Evolutionary conservation across 2,329 filamentous ascomycete species (phyloP), one percentile per base, ranked within the genome.

Genomic region (Claviceps quebecensis): DNA sequence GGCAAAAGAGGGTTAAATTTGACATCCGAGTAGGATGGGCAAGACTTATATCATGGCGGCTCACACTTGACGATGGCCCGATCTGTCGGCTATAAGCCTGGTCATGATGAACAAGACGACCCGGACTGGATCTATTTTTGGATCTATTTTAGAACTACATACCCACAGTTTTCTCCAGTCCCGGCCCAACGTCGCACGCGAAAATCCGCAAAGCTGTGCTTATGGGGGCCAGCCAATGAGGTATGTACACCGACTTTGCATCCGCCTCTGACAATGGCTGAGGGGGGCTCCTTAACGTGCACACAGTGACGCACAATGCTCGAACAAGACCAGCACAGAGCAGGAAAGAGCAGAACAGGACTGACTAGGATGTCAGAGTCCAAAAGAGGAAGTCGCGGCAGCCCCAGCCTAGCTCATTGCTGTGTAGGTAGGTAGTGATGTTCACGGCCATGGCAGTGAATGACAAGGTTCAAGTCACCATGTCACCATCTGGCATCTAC

Each of bases 21-120:
- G 55, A 61, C 53, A 56, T 61, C 58, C 59, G 63, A 61, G 64
- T 66, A 68, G 69, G 67, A 71, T 66, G 69, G 67, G 67, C 68
- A 71, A 72, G 73, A 67, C 75, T 78, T 79, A 79, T 79, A 79
- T 76, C 69, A 66, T 72, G 69, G 72, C 68, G 69, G 72, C 68
- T 70, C 67, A 63, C 61, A 63, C 63, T 61, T 61, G 64, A 60
- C 64, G 59, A 39, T 39, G 16, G n/a, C n/a, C 38, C 29, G 9
- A 34, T 34, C 29, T 69, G 60, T 71, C 72, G 56, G 51, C 16
- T 29, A 16, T 47, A 57, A 57, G 56, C 49, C 53, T 54, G 54
- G 54, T 57, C 60, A 59, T 61, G 57, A 60, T 58, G 26, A n/a
- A 14, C 26, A 14, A 14, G 23, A 16, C 22, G 41, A 26, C 41